These are phyloP conservation scores for Waltergamsia citrina DNA, from an alignment of 2,329 filamentous ascomycete genomes.

Conservation along the genomic window DNA sequence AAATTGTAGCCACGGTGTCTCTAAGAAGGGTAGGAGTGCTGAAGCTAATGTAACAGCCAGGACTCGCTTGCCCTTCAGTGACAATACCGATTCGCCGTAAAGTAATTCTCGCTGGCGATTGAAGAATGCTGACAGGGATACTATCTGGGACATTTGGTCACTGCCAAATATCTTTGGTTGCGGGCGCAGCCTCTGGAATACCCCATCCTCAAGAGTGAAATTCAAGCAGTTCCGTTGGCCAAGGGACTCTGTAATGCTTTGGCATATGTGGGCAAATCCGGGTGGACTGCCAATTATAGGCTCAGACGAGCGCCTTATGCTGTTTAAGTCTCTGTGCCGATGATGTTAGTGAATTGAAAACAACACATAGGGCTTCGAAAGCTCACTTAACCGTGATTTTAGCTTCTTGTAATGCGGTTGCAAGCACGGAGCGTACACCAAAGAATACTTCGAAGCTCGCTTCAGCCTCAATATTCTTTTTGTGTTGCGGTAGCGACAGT, in stretches of 20 bases:
- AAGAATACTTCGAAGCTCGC: slow-evolving; percentile 9
- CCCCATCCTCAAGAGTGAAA: neutral
- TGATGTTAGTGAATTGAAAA: neutral
- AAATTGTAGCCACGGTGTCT: slow-evolving; percentile 8
- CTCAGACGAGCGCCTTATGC: neutral
- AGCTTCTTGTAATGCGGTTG: slow-evolving; percentile 9
- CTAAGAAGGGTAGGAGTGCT: slow-evolving; percentile 9
- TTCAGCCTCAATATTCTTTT: slow-evolving; percentile 2
- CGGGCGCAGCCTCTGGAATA: slow-evolving; percentile 1
- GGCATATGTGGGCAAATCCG: slow-evolving; percentile 1
- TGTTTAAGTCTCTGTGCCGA: neutral
- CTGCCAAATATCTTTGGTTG: neutral
- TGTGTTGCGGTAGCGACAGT: slow-evolving; percentile 1
- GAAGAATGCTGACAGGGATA: slow-evolving; percentile 1
- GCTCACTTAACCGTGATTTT: slow-evolving; percentile 11
- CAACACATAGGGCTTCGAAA: neutral
- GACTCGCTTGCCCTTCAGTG: slow-evolving; percentile 10
- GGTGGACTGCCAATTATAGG: neutral
- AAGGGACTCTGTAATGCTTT: slow-evolving; percentile 1
- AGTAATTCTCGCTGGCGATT: neutral
- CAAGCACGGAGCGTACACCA: slow-evolving; percentile 8
- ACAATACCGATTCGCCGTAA: slow-evolving; percentile 5
- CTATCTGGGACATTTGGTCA: neutral
- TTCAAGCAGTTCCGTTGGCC: slow-evolving; percentile 1
- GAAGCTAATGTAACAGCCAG: slow-evolving; percentile 8